phyloP scores from a whole-genome alignment of 805 yeast species.

The Millerozyma acaciae region DNA sequence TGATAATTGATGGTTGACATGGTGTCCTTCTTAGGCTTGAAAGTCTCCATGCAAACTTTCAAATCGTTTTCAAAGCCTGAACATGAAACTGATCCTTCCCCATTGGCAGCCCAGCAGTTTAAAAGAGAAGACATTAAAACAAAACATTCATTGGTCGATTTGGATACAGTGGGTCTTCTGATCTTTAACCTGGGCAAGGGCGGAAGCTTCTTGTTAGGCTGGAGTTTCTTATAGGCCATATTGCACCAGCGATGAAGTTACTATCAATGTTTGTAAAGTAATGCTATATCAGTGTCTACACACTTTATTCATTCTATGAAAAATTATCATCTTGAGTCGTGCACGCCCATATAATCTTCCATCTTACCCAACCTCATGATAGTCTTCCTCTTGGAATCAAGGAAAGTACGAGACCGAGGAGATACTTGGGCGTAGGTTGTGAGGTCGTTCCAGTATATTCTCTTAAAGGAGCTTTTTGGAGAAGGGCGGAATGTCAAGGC shows the following conservation, averaged over 20 bases:
- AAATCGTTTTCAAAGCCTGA: constrained; percentile 61
- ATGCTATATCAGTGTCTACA: no score
- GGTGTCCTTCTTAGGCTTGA: constrained; percentile 36
- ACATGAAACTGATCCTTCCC: constrained; percentile 74
- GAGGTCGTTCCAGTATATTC: constrained; percentile 25
- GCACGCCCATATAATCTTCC: constrained; percentile 3
- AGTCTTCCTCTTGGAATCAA: not conserved
- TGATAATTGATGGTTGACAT: constrained; percentile 51
- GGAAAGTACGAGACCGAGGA: not conserved
- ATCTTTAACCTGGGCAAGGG: constrained; percentile 72
- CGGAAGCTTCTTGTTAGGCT: constrained; percentile 47
- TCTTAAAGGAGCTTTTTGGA: constrained; percentile 20
- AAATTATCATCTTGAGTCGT: constrained; percentile 1
- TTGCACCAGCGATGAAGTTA: constrained; percentile 1
- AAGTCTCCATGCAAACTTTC: constrained; percentile 65
- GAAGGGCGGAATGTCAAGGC: constrained; percentile 26
- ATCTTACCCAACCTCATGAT: not conserved
- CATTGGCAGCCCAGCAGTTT: constrained; percentile 96
- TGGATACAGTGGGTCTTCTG: constrained; percentile 57
- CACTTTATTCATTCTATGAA: not conserved
- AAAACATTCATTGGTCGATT: constrained; percentile 65
- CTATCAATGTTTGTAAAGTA: not conserved
- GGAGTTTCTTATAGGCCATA: constrained; percentile 43
- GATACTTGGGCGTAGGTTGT: constrained; percentile 1
- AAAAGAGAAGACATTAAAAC: constrained; percentile 80